Conservation (phyloP, 805 yeast genomes). For the Candida namnaoensis region DNA sequence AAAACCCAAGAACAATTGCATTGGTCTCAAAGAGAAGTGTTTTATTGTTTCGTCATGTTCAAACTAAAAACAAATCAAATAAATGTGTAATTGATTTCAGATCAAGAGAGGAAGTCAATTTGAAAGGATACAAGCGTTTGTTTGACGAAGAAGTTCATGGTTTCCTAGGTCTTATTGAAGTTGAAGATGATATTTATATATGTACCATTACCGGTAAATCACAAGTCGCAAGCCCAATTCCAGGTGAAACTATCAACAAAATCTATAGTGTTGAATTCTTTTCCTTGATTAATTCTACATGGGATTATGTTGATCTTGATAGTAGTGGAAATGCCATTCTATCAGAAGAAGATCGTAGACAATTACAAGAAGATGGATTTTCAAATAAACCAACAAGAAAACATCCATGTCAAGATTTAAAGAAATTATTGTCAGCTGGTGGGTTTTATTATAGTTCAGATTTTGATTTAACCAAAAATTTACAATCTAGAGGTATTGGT, state of each 20-base stretch:
- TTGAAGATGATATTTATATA: constrained; percentile 59
- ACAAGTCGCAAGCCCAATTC: constrained; percentile 76
- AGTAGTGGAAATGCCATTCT: constrained; percentile 55
- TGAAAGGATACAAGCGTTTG: constrained; percentile 30
- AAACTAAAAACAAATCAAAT: constrained; percentile 18
- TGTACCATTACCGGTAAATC: constrained; percentile 73
- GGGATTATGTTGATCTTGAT: constrained; percentile 76
- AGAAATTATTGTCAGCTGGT: constrained; percentile 74
- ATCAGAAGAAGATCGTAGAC: constrained; percentile 25
- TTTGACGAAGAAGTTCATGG: constrained; percentile 45
- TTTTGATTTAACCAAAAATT: constrained; percentile 82
- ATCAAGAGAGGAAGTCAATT: constrained; percentile 26
- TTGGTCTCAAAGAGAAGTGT: constrained; percentile 34
- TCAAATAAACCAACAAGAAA: constrained; percentile 5
- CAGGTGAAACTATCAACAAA: constrained; percentile 69
- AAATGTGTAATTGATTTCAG: constrained; percentile 43
- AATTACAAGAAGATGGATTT: neutral
- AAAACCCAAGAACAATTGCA: constrained; percentile 30
- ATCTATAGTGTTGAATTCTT: constrained; percentile 84
- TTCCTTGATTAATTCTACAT: constrained; percentile 58
- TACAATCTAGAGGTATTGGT: constrained; percentile 66
- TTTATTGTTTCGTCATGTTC: constrained; percentile 34
- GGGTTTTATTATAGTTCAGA: constrained; percentile 89
- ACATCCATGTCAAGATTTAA: constrained; percentile 74
- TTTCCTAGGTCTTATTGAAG: constrained; percentile 72